A percentile compares a stretch with the other conserved stretches of the same genome.
phyloP scores from a whole-genome alignment of 2,329 filamentous ascomycete species.

The Coniella vitis region DNA sequence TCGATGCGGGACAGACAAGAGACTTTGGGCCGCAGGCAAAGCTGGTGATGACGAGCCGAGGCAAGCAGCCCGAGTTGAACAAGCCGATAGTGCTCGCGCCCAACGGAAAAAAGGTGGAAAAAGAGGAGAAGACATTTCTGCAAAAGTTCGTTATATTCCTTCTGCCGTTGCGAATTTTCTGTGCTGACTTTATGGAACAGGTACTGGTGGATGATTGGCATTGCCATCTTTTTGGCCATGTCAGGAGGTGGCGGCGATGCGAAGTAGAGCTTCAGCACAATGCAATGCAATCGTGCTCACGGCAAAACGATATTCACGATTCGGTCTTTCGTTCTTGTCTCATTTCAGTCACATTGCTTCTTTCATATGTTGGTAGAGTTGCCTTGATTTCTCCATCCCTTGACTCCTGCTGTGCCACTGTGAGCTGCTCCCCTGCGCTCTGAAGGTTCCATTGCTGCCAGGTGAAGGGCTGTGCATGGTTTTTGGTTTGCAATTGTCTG shows the following conservation, averaged over 20 bases:
- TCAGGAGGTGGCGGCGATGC: conserved; percentile 44
- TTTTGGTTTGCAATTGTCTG: too few species aligned
- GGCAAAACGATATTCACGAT: not conserved
- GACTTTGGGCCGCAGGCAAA: conserved; percentile 57
- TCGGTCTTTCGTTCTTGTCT: not conserved
- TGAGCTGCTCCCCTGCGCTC: too few species aligned
- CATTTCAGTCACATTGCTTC: too few species aligned
- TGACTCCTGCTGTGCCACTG: too few species aligned
- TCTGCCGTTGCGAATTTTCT: not conserved
- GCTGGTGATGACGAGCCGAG: conserved; percentile 40
- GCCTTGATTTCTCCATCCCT: too few species aligned
- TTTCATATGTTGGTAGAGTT: too few species aligned
- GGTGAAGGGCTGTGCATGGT: too few species aligned
- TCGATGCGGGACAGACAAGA: conserved; percentile 58
- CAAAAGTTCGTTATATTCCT: conserved; percentile 49
- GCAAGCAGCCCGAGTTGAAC: conserved; percentile 53
- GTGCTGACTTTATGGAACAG: conserved; percentile 27
- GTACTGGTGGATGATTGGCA: conserved; percentile 60
- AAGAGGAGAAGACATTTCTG: conserved; percentile 55
- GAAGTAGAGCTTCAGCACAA: conserved; percentile 34
- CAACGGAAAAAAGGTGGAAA: conserved; percentile 51
- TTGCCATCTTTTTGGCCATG: conserved; percentile 47
- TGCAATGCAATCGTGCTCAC: not conserved
- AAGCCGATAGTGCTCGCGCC: conserved; percentile 55
- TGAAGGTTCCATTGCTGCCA: too few species aligned